phyloP scores from a whole-genome alignment of 2,329 filamentous ascomycete genomes.

The Plectosphaerella sp. region DNA sequence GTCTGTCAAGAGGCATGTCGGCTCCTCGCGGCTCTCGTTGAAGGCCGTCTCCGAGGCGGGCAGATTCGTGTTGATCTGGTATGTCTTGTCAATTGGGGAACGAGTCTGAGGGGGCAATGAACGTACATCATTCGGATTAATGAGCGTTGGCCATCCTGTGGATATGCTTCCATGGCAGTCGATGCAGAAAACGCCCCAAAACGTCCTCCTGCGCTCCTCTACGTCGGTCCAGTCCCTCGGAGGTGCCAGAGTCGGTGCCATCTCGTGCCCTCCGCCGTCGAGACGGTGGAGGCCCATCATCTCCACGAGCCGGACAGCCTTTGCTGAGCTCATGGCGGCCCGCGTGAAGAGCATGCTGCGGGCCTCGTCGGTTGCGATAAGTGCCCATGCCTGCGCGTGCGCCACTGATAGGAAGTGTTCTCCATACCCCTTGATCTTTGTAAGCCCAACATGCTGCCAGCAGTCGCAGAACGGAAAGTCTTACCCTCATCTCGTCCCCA shows the following conservation, averaged over 20 bases:
- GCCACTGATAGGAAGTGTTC: constrained; percentile 75
- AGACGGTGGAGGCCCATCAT: constrained; percentile 84
- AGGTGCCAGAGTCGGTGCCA: constrained; percentile 70
- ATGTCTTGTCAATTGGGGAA: neutral
- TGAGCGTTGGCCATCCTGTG: constrained; percentile 82
- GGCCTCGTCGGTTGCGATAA: constrained; percentile 76
- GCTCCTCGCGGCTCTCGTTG: constrained; percentile 57
- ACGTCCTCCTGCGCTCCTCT: constrained; percentile 73
- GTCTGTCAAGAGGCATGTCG: constrained; percentile 59
- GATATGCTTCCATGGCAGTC: constrained; percentile 85
- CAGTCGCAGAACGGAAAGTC: constrained; percentile 6
- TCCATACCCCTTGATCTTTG: constrained; percentile 54
- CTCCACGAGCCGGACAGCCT: constrained; percentile 64
- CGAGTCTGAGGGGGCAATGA: neutral
- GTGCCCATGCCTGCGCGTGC: constrained; percentile 75
- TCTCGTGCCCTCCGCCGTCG: constrained; percentile 60
- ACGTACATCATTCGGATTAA: constrained; percentile 65
- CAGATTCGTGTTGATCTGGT: constrained; percentile 70
- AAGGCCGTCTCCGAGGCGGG: constrained; percentile 78
- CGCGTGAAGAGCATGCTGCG: constrained; percentile 80
- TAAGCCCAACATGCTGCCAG: neutral
- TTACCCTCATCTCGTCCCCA: constrained; percentile 73
- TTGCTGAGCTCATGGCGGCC: constrained; percentile 76
- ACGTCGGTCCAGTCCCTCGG: constrained; percentile 75
- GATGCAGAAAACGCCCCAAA: constrained; percentile 80